phyloP scores from a whole-genome alignment of 345 rosid species.

The Hirschfeldia incana region DNA sequence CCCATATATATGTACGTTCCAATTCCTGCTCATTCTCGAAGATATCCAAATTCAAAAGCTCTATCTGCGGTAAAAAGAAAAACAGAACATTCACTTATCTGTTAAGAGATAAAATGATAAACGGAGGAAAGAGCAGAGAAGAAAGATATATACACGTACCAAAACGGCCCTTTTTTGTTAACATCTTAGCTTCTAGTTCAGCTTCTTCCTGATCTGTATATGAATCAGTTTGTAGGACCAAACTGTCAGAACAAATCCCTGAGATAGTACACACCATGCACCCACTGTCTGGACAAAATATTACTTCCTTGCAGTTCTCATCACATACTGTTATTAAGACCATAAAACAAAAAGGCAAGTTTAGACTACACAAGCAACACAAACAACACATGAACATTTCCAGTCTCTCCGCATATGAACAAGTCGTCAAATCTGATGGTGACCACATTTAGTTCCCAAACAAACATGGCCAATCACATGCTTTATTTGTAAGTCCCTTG shows the following conservation, averaged over 20 bases:
- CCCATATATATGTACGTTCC: conserved; percentile 72
- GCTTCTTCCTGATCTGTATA: conserved; percentile 67
- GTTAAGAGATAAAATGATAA: background rate
- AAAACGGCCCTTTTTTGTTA: conserved; percentile 82
- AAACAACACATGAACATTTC: conserved; percentile 63
- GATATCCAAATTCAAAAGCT: conserved; percentile 80
- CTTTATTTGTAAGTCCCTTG: conserved; percentile 62
- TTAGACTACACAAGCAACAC: background rate
- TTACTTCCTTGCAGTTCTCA: conserved; percentile 82
- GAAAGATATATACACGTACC: conserved; percentile 43
- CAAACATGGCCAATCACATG: conserved; percentile 62
- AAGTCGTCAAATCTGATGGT: conserved; percentile 78
- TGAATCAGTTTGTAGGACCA: conserved; percentile 57
- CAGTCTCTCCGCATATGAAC: conserved; percentile 87
- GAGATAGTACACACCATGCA: conserved; percentile 84
- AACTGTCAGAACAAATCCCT: conserved; percentile 73
- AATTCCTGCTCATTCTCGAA: conserved; percentile 81
- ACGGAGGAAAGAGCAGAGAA: background rate
- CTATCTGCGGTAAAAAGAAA: conserved; percentile 50
- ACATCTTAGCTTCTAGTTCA: conserved; percentile 76
- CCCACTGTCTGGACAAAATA: conserved; percentile 63
- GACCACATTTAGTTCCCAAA: conserved; percentile 80
- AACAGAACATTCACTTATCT: background rate
- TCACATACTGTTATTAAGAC: conserved; percentile 61
- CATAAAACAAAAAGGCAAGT: conserved; percentile 4